These are phyloP conservation scores for Oldenlandia corymbosa DNA, from an alignment of 257 asterid genomes.

Conservation along the genomic window DNA sequence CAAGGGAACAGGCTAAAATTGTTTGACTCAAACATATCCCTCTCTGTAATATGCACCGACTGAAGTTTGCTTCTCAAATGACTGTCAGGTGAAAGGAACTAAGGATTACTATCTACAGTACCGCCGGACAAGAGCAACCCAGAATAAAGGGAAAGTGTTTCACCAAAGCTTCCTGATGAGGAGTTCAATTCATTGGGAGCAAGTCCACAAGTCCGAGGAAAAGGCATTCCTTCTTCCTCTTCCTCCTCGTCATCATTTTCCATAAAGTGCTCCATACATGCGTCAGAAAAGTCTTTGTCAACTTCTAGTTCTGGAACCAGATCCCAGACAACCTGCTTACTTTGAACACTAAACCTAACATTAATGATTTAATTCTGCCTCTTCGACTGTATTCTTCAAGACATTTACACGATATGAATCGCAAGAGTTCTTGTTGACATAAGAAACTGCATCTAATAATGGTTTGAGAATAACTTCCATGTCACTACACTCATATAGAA, in stretches of 20 bases:
- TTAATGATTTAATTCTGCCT: slow-evolving; percentile 60
- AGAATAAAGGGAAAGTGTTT: slow-evolving; percentile 29
- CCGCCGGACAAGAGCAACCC: slow-evolving; percentile 27
- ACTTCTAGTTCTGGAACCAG: slow-evolving; percentile 39
- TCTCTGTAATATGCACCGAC: slow-evolving; percentile 22
- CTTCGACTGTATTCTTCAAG: slow-evolving; percentile 40
- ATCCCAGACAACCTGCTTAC: slow-evolving; percentile 61
- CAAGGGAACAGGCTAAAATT: slow-evolving; percentile 13
- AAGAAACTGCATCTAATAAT: slow-evolving; percentile 38
- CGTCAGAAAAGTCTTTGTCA: slow-evolving; percentile 59
- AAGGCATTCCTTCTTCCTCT: slow-evolving; percentile 11
- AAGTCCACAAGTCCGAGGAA: slow-evolving; percentile 17
- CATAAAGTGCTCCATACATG: slow-evolving; percentile 52
- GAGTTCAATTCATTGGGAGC: slow-evolving; percentile 21
- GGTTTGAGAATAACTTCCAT: slow-evolving; percentile 54
- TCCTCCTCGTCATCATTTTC: slow-evolving; percentile 36
- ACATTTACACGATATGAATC: slow-evolving; percentile 16
- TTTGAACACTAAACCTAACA: slow-evolving; percentile 70
- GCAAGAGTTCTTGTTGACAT: slow-evolving; percentile 40
- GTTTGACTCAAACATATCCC: slow-evolving; percentile 20
- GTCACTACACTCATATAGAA: slow-evolving; percentile 70
- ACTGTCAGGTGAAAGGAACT: slow-evolving; percentile 23
- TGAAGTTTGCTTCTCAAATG: slow-evolving; percentile 22
- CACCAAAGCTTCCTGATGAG: slow-evolving; percentile 58
- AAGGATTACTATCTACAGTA: slow-evolving; percentile 21